These are phyloP conservation scores for Dryas integrifolia DNA, from an alignment of 331 rosid species.

Conservation along the genomic window DNA sequence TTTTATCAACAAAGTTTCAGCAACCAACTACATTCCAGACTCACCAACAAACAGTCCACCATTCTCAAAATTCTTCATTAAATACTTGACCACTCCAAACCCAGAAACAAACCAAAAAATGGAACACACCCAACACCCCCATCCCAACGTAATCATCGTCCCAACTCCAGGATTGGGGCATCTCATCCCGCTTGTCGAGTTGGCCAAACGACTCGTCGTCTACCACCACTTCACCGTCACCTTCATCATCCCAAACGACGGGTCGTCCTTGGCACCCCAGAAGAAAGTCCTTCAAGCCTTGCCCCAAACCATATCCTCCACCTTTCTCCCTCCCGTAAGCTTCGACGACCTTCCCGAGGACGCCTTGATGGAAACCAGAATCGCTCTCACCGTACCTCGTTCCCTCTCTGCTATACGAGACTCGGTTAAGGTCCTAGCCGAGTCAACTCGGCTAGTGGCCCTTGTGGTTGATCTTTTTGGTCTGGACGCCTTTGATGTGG, in stretches of 20 bases:
- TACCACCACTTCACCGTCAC: slow-evolving; percentile 18
- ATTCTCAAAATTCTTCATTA: too few relatives aligned
- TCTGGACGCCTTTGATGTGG: slow-evolving; percentile 24
- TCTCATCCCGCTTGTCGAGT: slow-evolving; percentile 15
- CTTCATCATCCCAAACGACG: slow-evolving; percentile 15
- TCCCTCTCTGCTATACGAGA: slow-evolving; percentile 27
- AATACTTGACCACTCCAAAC: too few relatives aligned
- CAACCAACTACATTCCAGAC: too few relatives aligned
- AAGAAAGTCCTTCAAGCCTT: slow-evolving; percentile 7
- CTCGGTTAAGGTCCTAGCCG: not conserved
- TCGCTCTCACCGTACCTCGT: slow-evolving; percentile 18
- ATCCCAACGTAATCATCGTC: slow-evolving; percentile 5
- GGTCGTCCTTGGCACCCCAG: not conserved
- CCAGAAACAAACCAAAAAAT: not conserved
- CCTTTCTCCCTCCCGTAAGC: slow-evolving; percentile 29
- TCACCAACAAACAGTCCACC: too few relatives aligned
- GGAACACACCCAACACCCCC: not conserved
- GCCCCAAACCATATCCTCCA: slow-evolving; percentile 5
- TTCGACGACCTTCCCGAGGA: slow-evolving; percentile 24
- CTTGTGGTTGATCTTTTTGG: slow-evolving; percentile 35
- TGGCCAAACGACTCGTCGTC: slow-evolving; percentile 18
- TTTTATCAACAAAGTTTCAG: too few relatives aligned
- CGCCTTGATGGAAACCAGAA: not conserved
- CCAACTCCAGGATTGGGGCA: slow-evolving; percentile 25
- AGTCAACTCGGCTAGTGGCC: slow-evolving; percentile 7